phyloP scores from a whole-genome alignment of 23 red algal genomes.

The Porphyridium purpureum region DNA sequence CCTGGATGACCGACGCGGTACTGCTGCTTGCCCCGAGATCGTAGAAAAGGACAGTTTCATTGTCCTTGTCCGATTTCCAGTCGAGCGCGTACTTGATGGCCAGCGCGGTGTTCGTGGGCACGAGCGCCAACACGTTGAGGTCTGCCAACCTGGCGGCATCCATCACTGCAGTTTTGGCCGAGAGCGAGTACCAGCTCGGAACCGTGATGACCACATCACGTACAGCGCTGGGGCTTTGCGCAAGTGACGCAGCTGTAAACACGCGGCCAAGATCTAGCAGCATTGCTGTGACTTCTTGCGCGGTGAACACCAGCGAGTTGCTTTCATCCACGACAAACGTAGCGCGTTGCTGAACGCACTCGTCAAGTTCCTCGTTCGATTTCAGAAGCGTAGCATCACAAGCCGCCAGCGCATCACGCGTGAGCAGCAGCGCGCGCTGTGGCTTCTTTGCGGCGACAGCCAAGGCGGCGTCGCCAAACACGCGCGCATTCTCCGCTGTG shows the following conservation, averaged over 20 bases:
- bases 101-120: conserved; percentile 62
- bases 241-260: conserved; percentile 17
- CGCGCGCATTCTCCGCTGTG: conserved; percentile 54
- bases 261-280: conserved; percentile 23
- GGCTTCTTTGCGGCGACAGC: conserved; percentile 52
- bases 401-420: too few relatives aligned
- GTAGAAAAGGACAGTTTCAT: conserved; percentile 66
- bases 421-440: too few relatives aligned
- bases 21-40: conserved; percentile 61
- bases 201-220: conserved; percentile 70
- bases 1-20: conserved; percentile 45
- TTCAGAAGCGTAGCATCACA: too few relatives aligned
- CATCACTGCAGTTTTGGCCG: conserved; percentile 32
- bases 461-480: conserved; percentile 86
- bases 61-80: conserved; percentile 30
- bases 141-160: conserved; percentile 52
- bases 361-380: too few relatives aligned
- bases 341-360: conserved; percentile 10
- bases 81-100: conserved; percentile 77
- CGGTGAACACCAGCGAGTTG: conserved; percentile 12
- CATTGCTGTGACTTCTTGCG: conserved; percentile 54
- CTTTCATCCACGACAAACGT: conserved; percentile 8
- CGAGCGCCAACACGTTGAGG: conserved; percentile 51
- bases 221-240: too few relatives aligned
- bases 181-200: conserved; percentile 50